Evolutionary conservation across 2,329 filamentous ascomycete genomes (phyloP).

Genomic region (Tolypocladium guangdongense): DNA sequence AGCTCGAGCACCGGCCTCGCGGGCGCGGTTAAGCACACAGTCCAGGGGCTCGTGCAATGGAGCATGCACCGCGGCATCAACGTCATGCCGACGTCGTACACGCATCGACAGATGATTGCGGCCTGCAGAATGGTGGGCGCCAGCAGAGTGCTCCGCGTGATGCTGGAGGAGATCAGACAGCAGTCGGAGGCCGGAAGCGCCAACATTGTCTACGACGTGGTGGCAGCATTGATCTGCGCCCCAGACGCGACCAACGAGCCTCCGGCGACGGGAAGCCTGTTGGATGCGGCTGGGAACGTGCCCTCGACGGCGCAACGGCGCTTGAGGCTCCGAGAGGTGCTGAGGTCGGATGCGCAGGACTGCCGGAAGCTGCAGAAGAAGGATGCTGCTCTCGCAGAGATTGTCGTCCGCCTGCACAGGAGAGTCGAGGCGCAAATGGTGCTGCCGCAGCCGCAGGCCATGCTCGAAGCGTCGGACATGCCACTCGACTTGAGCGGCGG

Average conservation of each 20-base stretch:
- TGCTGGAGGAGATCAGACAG: slow-evolving; percentile 57
- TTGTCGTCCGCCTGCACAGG: slow-evolving; percentile 50
- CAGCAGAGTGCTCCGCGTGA: slow-evolving; percentile 44
- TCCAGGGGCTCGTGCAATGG: slow-evolving; percentile 58
- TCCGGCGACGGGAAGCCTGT: slow-evolving; percentile 16
- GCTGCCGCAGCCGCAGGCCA: slow-evolving; percentile 25
- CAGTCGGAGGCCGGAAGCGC: slow-evolving; percentile 50
- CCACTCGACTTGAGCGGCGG: slow-evolving; percentile 28
- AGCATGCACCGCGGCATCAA: slow-evolving; percentile 44
- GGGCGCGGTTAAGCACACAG: slow-evolving; percentile 45
- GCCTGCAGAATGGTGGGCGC: slow-evolving; percentile 52
- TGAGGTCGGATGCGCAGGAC: slow-evolving; percentile 47
- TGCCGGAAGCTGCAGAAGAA: slow-evolving; percentile 44
- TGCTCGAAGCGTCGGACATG: slow-evolving; percentile 32
- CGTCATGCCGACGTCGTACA: slow-evolving; percentile 54
- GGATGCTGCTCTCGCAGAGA: slow-evolving; percentile 49
- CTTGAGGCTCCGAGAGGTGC: slow-evolving; percentile 47
- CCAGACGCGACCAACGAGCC: slow-evolving; percentile 43
- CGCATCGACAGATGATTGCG: slow-evolving; percentile 57
- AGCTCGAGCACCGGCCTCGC: slow-evolving; percentile 44
- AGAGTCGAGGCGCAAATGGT: slow-evolving; percentile 56
- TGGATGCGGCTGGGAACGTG: slow-evolving; percentile 25
- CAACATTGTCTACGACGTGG: slow-evolving; percentile 56
- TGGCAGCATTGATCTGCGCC: slow-evolving; percentile 57
- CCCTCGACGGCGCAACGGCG: slow-evolving; percentile 30